These are phyloP conservation scores for Tuber aestivum DNA, from an alignment of 495 filamentous ascomycete genomes.

Conservation along the genomic window DNA sequence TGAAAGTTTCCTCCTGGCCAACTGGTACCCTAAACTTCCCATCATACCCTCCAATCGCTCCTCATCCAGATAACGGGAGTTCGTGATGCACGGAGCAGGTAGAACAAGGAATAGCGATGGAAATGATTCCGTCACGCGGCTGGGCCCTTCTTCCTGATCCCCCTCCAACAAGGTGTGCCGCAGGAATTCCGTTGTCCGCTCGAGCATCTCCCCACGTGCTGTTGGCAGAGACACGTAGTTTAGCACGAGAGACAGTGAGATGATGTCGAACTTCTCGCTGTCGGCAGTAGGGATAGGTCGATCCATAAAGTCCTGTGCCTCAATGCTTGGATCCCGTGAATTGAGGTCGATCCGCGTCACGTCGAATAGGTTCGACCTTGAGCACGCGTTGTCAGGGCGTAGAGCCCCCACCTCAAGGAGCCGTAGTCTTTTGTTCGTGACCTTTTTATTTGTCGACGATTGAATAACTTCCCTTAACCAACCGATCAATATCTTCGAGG, in stretches of 20 bases:
- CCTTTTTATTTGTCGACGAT: constrained; percentile 30
- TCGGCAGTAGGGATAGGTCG: constrained; percentile 61
- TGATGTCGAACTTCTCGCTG: constrained; percentile 70
- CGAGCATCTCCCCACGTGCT: constrained; percentile 82
- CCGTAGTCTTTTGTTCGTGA: constrained; percentile 47
- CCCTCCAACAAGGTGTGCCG: constrained; percentile 32
- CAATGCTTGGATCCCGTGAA: constrained; percentile 71
- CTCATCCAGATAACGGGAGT: constrained; percentile 85
- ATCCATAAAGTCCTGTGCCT: constrained; percentile 91
- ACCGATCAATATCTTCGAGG: constrained; percentile 73
- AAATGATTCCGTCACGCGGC: constrained; percentile 45
- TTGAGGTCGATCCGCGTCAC: constrained; percentile 86
- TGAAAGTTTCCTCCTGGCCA: constrained; percentile 61
- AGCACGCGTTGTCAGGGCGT: constrained; percentile 76
- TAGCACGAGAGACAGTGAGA: constrained; percentile 89
- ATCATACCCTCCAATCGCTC: constrained; percentile 66
- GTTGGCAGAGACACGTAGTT: constrained; percentile 80
- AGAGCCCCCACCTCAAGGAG: constrained; percentile 89
- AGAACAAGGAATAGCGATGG: constrained; percentile 86
- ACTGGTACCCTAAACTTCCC: constrained; percentile 64
- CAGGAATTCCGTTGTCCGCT: constrained; percentile 64
- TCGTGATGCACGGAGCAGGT: constrained; percentile 78
- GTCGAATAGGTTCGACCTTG: constrained; percentile 60
- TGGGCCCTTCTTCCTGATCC: constrained; percentile 16
- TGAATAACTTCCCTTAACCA: constrained; percentile 58